Conservation (phyloP, 495 filamentous ascomycete genomes). For the Parmelia sp. region DNA sequence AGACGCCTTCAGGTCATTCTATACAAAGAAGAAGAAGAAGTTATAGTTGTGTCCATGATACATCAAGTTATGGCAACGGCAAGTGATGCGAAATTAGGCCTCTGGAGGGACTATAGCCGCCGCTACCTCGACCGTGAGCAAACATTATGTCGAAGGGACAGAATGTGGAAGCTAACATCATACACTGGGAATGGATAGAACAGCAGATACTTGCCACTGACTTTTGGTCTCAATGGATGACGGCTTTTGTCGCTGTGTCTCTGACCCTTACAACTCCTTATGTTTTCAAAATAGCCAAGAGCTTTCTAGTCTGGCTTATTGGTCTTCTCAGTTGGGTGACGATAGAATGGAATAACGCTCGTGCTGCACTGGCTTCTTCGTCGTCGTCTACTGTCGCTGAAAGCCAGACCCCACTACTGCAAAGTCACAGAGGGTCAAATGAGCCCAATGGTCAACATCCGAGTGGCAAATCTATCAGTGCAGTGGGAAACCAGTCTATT, state of each 20-base stretch:
- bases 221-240: slow-evolving; percentile 7
- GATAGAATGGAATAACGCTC: not conserved
- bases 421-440: not conserved
- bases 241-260: slow-evolving; percentile 5
- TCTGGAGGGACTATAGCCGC: slow-evolving; percentile 4
- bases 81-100: not conserved
- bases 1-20: not conserved
- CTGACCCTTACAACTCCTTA: slow-evolving; percentile 5
- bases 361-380: not conserved
- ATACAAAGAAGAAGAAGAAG: too few species aligned
- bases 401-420: not conserved
- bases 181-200: not conserved
- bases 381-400: not conserved
- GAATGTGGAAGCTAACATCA: not conserved
- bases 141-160: not conserved
- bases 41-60: too few species aligned
- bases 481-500: not conserved
- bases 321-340: not conserved
- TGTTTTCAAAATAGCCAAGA: slow-evolving; percentile 4
- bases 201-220: slow-evolving; percentile 8
- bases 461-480: not conserved
- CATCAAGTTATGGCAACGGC: not conserved
- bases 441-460: not conserved
- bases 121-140: slow-evolving; percentile 5
- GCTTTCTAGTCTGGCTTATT: slow-evolving; percentile 12